Conservation (phyloP, 2,329 filamentous ascomycete species). For the Claviceps spartinae region DNA sequence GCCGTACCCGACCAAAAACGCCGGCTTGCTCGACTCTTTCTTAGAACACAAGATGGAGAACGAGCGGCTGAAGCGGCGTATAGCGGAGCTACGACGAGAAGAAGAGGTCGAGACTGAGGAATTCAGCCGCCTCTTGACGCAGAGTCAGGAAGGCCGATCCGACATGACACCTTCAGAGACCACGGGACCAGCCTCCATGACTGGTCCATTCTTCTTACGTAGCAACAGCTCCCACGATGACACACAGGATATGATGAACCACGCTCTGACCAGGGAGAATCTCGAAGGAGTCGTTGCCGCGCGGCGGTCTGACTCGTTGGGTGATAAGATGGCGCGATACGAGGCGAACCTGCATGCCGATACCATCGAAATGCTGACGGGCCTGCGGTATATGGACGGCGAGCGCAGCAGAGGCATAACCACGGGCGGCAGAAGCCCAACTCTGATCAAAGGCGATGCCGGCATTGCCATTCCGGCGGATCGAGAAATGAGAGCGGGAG, state of each 20-base stretch:
- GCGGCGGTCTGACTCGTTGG: conserved; percentile 58
- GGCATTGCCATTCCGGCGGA: conserved; percentile 76
- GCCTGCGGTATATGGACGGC: conserved; percentile 73
- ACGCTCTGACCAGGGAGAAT: conserved; percentile 64
- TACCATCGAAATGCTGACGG: conserved; percentile 86
- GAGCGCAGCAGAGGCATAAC: conserved; percentile 81
- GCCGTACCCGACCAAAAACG: conserved; percentile 80
- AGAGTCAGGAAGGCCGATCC: conserved; percentile 42
- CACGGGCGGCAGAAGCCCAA: conserved; percentile 69
- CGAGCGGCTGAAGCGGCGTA: conserved; percentile 69
- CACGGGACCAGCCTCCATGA: conserved; percentile 21
- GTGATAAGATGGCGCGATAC: conserved; percentile 74
- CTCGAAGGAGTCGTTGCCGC: conserved; percentile 58
- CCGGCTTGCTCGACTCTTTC: conserved; percentile 76
- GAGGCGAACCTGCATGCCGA: conserved; percentile 67
- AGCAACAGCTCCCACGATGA: conserved; percentile 17
- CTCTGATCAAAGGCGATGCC: conserved; percentile 70
- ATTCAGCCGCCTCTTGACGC: conserved; percentile 46
- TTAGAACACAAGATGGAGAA: conserved; percentile 96
- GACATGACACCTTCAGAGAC: conserved; percentile 39
- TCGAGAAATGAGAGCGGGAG: conserved; percentile 54
- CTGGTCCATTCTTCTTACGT: conserved; percentile 16
- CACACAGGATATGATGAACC: conserved; percentile 47
- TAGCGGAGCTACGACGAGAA: conserved; percentile 72
- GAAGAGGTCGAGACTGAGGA: conserved; percentile 68